Evolutionary conservation across 2,329 filamentous ascomycete species (phyloP), one percentile per base, ranked within the genome.

Genomic region (Ophiostoma triangulosporum): DNA sequence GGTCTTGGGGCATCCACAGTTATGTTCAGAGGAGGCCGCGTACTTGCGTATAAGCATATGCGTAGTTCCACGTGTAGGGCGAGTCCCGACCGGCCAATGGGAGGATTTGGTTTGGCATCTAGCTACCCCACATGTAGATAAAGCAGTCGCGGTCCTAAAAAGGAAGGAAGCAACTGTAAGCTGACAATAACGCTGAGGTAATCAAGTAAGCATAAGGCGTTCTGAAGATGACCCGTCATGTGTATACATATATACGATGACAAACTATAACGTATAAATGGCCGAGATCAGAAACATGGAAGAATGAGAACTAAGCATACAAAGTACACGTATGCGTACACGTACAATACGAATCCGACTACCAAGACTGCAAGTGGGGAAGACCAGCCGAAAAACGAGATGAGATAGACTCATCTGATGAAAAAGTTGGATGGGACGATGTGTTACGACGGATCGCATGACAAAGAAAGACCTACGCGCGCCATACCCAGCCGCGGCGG

Each of bases 401-500:
- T 22, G 36, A 29, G 45, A 27, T 27, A 11, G 22, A 46, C 14
- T 43, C 38, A 24, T 26, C 20, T 26, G 22, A 11, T 15, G 22
- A 45, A 45, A 15, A 12, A 45, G 38, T 15, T 45, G 38, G 38
- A 45, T 9, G 20, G 12, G 12, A 36, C 20, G 35, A 17, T 5
- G 20, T 24, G 11, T 15, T 35, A 35, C 15, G n/a, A 14, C 12
- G 20, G 6, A 12, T 43, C 11, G 38, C 36, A 22, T 31, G 29
- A 12, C 22, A 12, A 22, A 20, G 22, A 48, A 24, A 2, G 22
- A 17, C 11, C 12, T 33, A 60, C 14, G 57, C 58, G 3, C 57
- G 51, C 57, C 58, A 60, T 3, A 29, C 32, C 58, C 58, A 60
- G 6, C 58, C 58, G 2, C 57, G 57, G 4, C 58, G 55, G 20